Conservation (phyloP, 2,329 filamentous ascomycete genomes). For the Fusarium avenaceum region DNA sequence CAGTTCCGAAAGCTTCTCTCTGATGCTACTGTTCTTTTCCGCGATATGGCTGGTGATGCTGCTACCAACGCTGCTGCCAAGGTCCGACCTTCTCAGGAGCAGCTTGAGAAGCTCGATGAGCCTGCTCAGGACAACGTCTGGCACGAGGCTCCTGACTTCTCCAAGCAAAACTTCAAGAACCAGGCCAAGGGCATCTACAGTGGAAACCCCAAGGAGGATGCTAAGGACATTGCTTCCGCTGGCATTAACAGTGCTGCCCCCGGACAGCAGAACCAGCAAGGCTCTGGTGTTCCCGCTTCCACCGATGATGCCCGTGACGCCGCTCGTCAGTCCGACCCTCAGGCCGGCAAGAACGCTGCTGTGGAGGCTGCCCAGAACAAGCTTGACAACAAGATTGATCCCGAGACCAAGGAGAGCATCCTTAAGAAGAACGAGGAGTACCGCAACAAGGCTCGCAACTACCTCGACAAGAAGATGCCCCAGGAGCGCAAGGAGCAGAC, state of each 20-base stretch:
- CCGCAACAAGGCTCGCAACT: conserved; percentile 72
- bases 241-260: conserved; percentile 67
- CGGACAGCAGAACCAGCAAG: conserved; percentile 54
- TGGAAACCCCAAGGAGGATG: conserved; percentile 68
- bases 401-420: conserved; percentile 70
- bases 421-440: conserved; percentile 61
- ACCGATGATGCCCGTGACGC: conserved; percentile 26
- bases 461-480: conserved; percentile 88
- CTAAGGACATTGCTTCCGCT: conserved; percentile 70
- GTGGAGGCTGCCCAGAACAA: conserved; percentile 67
- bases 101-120: conserved; percentile 81
- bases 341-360: conserved; percentile 52
- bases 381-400: conserved; percentile 72
- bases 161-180: conserved; percentile 75
- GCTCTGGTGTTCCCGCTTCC: conserved; percentile 8
- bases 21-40: conserved; percentile 83
- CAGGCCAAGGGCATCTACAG: conserved; percentile 75
- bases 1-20: conserved; percentile 86
- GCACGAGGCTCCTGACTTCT: conserved; percentile 87
- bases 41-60: conserved; percentile 92
- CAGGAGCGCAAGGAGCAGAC: conserved; percentile 93
- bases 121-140: conserved; percentile 92
- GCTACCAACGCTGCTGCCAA: conserved; percentile 81
- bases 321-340: conserved; percentile 59
- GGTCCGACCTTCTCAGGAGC: conserved; percentile 83